phyloP scores from a whole-genome alignment of 805 yeast genomes.

The Kazachstania kunashirensis region DNA sequence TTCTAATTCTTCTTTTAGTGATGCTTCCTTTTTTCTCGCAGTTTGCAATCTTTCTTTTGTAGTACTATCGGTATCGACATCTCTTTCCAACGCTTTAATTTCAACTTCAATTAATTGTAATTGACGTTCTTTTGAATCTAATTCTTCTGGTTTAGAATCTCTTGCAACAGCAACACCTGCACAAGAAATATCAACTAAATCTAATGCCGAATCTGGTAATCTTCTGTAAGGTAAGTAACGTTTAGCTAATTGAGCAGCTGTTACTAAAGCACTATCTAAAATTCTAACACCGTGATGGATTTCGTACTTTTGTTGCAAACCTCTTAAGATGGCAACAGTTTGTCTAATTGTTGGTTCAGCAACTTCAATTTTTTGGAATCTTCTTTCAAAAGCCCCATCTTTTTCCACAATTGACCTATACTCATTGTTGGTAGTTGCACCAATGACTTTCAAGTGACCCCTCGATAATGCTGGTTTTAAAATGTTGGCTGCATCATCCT shows the following conservation, averaged over 20 bases:
- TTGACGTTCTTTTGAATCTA: slow-evolving; percentile 89
- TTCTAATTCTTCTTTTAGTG: slow-evolving; percentile 70
- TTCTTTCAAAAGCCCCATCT: slow-evolving; percentile 97
- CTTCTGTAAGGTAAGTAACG: slow-evolving; percentile 91
- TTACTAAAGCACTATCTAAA: slow-evolving; percentile 83
- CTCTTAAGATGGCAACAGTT: slow-evolving; percentile 93
- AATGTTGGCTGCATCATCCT: slow-evolving; percentile 91
- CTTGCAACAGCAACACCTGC: slow-evolving; percentile 97
- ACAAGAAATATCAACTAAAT: slow-evolving; percentile 89
- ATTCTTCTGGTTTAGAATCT: slow-evolving; percentile 94
- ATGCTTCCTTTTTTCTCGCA: slow-evolving; percentile 73
- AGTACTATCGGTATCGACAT: slow-evolving; percentile 69
- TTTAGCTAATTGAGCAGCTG: slow-evolving; percentile 91
- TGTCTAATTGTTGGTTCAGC: slow-evolving; percentile 87
- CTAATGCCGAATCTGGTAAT: slow-evolving; percentile 95
- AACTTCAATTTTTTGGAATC: slow-evolving; percentile 95
- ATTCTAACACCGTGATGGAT: slow-evolving; percentile 97
- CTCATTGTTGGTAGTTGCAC: slow-evolving; percentile 94
- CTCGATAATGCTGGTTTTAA: slow-evolving; percentile 96
- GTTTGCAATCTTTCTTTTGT: slow-evolving; percentile 78
- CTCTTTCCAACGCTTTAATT: slow-evolving; percentile 94
- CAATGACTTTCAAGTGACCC: slow-evolving; percentile 92
- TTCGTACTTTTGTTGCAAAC: slow-evolving; percentile 89
- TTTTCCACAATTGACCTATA: slow-evolving; percentile 87
- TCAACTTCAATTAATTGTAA: slow-evolving; percentile 88